phyloP scores from a whole-genome alignment of 345 rosid species.

The Ricinus communis region DNA sequence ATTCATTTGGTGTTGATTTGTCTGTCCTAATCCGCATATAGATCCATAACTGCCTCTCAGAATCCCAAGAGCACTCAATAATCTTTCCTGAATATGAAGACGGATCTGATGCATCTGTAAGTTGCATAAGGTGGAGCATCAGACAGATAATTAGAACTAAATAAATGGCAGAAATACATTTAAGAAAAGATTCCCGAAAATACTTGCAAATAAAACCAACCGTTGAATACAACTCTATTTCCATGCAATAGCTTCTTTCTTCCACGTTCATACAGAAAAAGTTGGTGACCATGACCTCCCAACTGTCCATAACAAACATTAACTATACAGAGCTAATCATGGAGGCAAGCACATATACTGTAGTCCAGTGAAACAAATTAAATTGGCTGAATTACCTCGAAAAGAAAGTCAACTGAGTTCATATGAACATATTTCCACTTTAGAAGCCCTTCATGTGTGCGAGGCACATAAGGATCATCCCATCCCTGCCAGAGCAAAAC shows the following conservation, averaged over 20 bases:
- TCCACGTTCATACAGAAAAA: conserved; percentile 68
- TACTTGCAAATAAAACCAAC: conserved; percentile 34
- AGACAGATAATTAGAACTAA: conserved; percentile 7
- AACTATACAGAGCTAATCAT: background rate
- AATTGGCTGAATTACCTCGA: conserved; percentile 47
- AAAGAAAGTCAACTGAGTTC: conserved; percentile 92
- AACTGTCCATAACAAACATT: conserved; percentile 35
- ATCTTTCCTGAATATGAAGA: conserved; percentile 70
- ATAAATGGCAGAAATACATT: background rate
- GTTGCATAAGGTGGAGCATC: background rate
- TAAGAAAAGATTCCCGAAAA: background rate
- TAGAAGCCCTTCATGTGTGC: conserved; percentile 88
- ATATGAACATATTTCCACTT: conserved; percentile 91
- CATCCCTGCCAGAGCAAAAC: conserved; percentile 59
- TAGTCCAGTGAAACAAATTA: background rate
- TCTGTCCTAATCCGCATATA: conserved; percentile 79
- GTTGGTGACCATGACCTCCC: conserved; percentile 46
- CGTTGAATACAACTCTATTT: conserved; percentile 58
- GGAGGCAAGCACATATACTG: background rate
- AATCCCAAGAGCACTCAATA: conserved; percentile 80
- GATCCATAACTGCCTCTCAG: conserved; percentile 56
- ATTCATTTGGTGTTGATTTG: conserved; percentile 77
- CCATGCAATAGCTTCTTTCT: conserved; percentile 80
- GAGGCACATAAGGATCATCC: conserved; percentile 94
- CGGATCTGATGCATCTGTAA: conserved; percentile 65